These are phyloP conservation scores for Rhododendron mucronatum DNA, from an alignment of 148 eudicot species.

Conservation along the genomic window DNA sequence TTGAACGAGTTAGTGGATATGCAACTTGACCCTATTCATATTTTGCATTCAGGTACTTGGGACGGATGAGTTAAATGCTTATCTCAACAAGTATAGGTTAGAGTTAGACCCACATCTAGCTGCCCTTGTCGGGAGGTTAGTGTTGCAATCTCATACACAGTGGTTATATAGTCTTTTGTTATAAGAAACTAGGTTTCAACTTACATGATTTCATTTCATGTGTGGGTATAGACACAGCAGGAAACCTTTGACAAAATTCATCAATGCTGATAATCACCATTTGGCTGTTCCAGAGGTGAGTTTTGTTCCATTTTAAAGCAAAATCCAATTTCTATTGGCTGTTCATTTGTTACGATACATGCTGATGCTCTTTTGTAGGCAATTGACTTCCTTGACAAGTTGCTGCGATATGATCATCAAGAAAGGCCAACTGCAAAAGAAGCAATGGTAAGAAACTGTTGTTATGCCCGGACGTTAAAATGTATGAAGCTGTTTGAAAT, in stretches of 20 bases:
- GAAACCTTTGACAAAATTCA: conserved; percentile 84
- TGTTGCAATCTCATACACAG: background rate
- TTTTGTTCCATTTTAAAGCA: background rate
- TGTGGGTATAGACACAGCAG: conserved; percentile 61
- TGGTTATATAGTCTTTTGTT: background rate
- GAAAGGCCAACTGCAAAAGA: conserved; percentile 96
- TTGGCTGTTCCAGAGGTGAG: conserved; percentile 83
- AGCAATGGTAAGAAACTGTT: conserved; percentile 63
- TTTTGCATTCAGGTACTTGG: conserved; percentile 55
- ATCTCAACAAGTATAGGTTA: conserved; percentile 66
- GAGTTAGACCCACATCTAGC: conserved; percentile 80
- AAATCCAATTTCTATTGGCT: background rate
- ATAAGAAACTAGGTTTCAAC: background rate
- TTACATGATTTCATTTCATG: background rate
- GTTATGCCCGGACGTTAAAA: too few species aligned
- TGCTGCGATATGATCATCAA: conserved; percentile 87
- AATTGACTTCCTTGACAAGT: conserved; percentile 84
- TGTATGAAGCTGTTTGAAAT: too few species aligned
- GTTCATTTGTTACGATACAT: background rate
- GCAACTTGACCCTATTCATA: background rate
- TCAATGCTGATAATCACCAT: conserved; percentile 82
- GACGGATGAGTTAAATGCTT: conserved; percentile 72
- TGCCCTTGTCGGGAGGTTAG: conserved; percentile 83
- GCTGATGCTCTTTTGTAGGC: conserved; percentile 40
- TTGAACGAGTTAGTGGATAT: background rate